Evolutionary conservation across 257 asterid genomes (phyloP).

Genomic region (Gardenia jasminoides): DNA sequence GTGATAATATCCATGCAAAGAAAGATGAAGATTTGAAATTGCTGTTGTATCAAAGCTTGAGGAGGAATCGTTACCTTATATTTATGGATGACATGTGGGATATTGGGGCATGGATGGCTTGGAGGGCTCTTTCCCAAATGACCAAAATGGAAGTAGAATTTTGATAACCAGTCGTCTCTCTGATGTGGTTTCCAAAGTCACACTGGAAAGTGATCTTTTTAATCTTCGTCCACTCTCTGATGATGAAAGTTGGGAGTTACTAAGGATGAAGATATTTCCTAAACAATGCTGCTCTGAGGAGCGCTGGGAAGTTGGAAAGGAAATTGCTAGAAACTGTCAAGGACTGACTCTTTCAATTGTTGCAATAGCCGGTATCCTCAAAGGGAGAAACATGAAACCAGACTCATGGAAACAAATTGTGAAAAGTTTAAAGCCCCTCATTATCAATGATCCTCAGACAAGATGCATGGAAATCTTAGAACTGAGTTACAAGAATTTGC

Average conservation of each 20-base stretch:
- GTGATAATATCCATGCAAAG: neutral
- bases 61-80: conserved; percentile 9
- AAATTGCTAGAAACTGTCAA: neutral
- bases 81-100: conserved; percentile 24
- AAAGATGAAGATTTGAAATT: neutral
- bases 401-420: neutral
- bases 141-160: neutral
- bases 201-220: neutral
- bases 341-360: conserved; percentile 11
- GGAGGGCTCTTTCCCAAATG: neutral
- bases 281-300: neutral
- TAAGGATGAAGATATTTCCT: conserved; percentile 1
- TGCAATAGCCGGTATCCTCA: conserved; percentile 18
- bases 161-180: neutral
- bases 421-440: too few relatives aligned
- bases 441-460: too few relatives aligned
- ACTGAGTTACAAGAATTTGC: too few relatives aligned
- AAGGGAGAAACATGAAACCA: neutral
- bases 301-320: neutral
- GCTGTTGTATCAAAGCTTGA: conserved; percentile 8
- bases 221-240: neutral
- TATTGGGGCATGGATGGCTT: conserved; percentile 9
- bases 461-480: too few relatives aligned
- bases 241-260: conserved; percentile 1
- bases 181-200: neutral